Percentiles rank a stretch among this genome's conserved stretches.
phyloP scores from a whole-genome alignment of 208 protist species.

The Angomonas deanei region DNA sequence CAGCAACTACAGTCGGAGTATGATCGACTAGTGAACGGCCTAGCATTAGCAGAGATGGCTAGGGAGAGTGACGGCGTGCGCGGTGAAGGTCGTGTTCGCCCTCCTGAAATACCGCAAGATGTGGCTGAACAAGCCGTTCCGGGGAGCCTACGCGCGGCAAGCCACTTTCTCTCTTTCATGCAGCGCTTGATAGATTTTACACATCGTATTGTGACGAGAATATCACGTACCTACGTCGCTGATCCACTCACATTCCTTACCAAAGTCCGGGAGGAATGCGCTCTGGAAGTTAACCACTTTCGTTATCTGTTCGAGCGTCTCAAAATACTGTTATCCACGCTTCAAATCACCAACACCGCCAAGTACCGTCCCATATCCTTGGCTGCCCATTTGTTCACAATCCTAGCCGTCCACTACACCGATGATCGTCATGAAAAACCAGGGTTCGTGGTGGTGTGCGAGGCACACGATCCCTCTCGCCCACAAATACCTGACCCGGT shows the following conservation, averaged over 20 bases:
- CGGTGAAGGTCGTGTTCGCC: slow-evolving; percentile 13
- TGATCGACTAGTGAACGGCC: slow-evolving; percentile 87
- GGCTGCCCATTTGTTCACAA: slow-evolving; percentile 95
- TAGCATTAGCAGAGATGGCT: slow-evolving; percentile 76
- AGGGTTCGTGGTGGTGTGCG: slow-evolving; percentile 94
- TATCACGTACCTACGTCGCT: slow-evolving; percentile 84
- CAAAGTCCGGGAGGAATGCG: slow-evolving; percentile 84
- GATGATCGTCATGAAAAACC: slow-evolving; percentile 87
- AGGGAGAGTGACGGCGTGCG: slow-evolving; percentile 25
- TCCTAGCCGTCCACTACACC: slow-evolving; percentile 91
- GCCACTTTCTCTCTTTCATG: slow-evolving; percentile 95
- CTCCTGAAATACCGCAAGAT: slow-evolving; percentile 49
- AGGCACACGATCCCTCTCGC: slow-evolving; percentile 92
- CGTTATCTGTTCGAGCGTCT: slow-evolving; percentile 87
- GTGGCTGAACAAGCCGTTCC: slow-evolving; percentile 95
- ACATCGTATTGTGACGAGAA: slow-evolving; percentile 77
- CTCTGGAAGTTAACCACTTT: slow-evolving; percentile 81
- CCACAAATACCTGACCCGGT: slow-evolving; percentile 85
- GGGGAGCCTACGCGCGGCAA: slow-evolving; percentile 92
- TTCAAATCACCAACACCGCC: slow-evolving; percentile 93
- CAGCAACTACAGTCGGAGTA: slow-evolving; percentile 93
- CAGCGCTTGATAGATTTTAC: slow-evolving; percentile 94
- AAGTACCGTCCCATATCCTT: slow-evolving; percentile 90
- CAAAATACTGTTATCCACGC: slow-evolving; percentile 92
- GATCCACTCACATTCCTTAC: slow-evolving; percentile 86